phyloP scores from a whole-genome alignment of 352 stramenopile genomes.

The Proteromonas lacertae region DNA sequence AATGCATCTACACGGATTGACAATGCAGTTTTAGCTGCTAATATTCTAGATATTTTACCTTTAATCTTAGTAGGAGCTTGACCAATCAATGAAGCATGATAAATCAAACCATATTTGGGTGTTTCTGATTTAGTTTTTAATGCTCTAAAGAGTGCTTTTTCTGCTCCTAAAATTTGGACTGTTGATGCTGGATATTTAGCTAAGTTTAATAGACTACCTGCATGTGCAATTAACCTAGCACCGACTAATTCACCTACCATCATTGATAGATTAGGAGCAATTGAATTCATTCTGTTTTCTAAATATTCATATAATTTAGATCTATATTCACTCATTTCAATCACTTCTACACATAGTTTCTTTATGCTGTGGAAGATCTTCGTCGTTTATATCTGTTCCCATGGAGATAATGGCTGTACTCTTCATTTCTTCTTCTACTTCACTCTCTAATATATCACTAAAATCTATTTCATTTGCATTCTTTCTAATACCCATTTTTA shows the following conservation, averaged over 20 bases:
- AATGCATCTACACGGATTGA: slow-evolving; percentile 96
- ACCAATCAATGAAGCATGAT: slow-evolving; percentile 94
- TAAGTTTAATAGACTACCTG: slow-evolving; percentile 94
- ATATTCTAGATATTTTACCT: slow-evolving; percentile 84
- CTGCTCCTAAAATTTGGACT: slow-evolving; percentile 88
- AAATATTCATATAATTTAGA: slow-evolving; percentile 97
- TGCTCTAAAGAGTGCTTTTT: slow-evolving; percentile 98
- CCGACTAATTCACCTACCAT: slow-evolving; percentile 94
- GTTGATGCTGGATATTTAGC: slow-evolving; percentile 95
- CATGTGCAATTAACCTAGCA: slow-evolving; percentile 88
- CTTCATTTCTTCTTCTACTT: slow-evolving; percentile 56
- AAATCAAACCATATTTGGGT: slow-evolving; percentile 99
- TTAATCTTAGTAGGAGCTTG: slow-evolving; percentile 97
- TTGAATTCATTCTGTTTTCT: slow-evolving; percentile 97
- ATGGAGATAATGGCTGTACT: slow-evolving; percentile 92
- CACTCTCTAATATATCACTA: slow-evolving; percentile 30
- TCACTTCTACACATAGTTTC: slow-evolving; percentile 48
- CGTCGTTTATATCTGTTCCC: slow-evolving; percentile 94
- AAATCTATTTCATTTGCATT: slow-evolving; percentile 68
- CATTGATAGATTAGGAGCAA: slow-evolving; percentile 95
- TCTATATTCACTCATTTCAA: slow-evolving; percentile 49
- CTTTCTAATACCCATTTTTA: slow-evolving; percentile 61
- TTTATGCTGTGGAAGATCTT: slow-evolving; percentile 76
- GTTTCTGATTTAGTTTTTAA: slow-evolving; percentile 99
- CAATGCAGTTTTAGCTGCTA: slow-evolving; percentile 86